Evolutionary conservation across 345 rosid genomes (phyloP), one percentile per base, ranked within the genome.

Genomic region (Clausena lansium): DNA sequence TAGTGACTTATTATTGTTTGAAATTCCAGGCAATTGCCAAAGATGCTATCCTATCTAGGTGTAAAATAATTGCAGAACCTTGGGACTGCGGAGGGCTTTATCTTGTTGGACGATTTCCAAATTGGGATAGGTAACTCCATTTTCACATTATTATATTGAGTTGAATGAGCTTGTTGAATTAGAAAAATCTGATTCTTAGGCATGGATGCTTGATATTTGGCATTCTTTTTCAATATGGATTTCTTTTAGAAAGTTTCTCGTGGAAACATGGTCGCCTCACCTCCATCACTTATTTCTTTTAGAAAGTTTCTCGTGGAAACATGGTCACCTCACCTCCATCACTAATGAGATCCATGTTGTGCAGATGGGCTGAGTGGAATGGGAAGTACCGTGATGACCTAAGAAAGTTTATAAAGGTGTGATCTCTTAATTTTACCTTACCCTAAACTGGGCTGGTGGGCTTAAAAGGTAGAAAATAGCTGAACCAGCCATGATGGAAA

Each of bases 321-420:
- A 13, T 62, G 7, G 57, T 58, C 10, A 57, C 54, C 76, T 74
- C 25, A 75, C 71, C 71, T 67, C n/a, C 22, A 22, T 36, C 50
- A 50, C 67, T 80, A 55, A 33, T 45, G 39, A 36, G 27, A 61
- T 82, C 38, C 74, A 63, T 55, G 25, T 75, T 75, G 41, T 79
- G 89, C 87, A 95, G 98, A 86, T 93, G 97, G 99, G 98, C 93
- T 67, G 98, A 93, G 86, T 95, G 97, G 99, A 93, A 95, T 67
- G 99, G 99, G 58, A 95, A 87, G 86, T 95, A 95, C 79, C 94
- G 98, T 60, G 99, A 95, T 62, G 98, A 92, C 84, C 64, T 92
- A 9, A 87, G 96, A 85, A 89, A 80, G 81, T 95, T 89, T 89
- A 88, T 95, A 65, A 95, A 92, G 99, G 99, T 93, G 67, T 1